These are phyloP conservation scores for Pisolithus microcarpus DNA, from an alignment of 768 basidiomycete genomes.

Conservation along the genomic window DNA sequence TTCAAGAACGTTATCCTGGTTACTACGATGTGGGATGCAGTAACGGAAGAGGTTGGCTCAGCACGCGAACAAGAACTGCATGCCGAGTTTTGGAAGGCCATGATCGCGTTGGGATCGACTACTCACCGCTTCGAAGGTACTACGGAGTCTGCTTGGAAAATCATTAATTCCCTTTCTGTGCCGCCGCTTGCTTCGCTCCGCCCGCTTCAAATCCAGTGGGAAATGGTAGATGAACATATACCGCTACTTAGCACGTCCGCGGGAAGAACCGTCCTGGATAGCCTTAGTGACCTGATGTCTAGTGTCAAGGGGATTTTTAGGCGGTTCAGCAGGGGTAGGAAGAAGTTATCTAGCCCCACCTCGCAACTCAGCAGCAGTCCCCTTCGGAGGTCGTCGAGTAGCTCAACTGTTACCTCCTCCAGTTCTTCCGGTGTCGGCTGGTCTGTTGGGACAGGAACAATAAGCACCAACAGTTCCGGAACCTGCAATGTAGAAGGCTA, in stretches of 20 bases:
- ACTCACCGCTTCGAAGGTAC: conserved; percentile 17
- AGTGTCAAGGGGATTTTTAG: neutral
- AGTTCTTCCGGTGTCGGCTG: no score
- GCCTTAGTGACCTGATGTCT: neutral
- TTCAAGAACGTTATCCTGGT: conserved; percentile 26
- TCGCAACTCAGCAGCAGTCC: neutral
- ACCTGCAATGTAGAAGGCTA: neutral
- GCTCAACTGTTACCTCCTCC: neutral
- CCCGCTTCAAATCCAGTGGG: neutral
- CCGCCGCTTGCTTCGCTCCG: neutral
- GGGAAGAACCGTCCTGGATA: neutral
- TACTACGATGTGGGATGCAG: conserved; percentile 31
- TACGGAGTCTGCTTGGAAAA: conserved; percentile 21
- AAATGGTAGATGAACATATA: neutral
- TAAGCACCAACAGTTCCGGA: neutral
- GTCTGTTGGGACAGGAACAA: neutral
- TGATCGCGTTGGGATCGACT: conserved; percentile 23
- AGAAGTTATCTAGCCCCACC: neutral
- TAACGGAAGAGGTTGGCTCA: conserved; percentile 10
- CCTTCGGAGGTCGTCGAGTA: neutral
- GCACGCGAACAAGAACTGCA: conserved; percentile 25
- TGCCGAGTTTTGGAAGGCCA: conserved; percentile 22
- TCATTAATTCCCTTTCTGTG: conserved; percentile 13
- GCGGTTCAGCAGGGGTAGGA: neutral
- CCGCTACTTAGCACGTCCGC: neutral